These are phyloP conservation scores for Penicillium odoratum DNA, from an alignment of 495 filamentous ascomycete genomes.

Conservation along the genomic window DNA sequence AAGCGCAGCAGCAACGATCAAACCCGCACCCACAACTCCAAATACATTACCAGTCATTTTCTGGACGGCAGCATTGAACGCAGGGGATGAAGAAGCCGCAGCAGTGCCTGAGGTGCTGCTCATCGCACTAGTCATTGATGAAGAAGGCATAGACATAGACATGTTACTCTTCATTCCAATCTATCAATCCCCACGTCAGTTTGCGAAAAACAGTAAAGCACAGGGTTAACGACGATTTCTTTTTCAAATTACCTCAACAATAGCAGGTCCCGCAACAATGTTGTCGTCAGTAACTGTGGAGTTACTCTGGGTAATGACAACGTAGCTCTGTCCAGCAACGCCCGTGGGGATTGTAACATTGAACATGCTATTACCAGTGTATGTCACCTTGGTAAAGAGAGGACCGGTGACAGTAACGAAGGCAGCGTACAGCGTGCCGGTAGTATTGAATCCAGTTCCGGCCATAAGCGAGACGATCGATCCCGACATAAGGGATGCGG, in stretches of 20 bases:
- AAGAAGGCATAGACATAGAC: constrained; percentile 1
- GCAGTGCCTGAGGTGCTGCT: constrained; percentile 7
- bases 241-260: constrained; percentile 30
- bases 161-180: neutral
- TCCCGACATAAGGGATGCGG: too few relatives aligned
- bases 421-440: constrained; percentile 21
- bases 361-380: constrained; percentile 32
- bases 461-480: constrained; percentile 5
- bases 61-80: constrained; percentile 4
- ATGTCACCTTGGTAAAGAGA: constrained; percentile 24
- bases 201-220: neutral
- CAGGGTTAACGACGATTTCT: neutral
- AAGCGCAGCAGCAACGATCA: constrained; percentile 5
- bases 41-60: constrained; percentile 4
- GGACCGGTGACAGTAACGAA: constrained; percentile 43
- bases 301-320: constrained; percentile 34
- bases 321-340: constrained; percentile 38
- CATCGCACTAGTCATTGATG: constrained; percentile 9
- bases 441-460: constrained; percentile 15
- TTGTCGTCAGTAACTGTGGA: constrained; percentile 24
- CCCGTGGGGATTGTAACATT: constrained; percentile 35
- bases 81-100: constrained; percentile 10
- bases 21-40: constrained; percentile 8
- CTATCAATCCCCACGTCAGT: neutral
- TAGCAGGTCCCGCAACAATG: constrained; percentile 36